These are phyloP conservation scores for Metarhizium brunneum DNA, from an alignment of 2,329 filamentous ascomycete genomes.

Conservation along the genomic window DNA sequence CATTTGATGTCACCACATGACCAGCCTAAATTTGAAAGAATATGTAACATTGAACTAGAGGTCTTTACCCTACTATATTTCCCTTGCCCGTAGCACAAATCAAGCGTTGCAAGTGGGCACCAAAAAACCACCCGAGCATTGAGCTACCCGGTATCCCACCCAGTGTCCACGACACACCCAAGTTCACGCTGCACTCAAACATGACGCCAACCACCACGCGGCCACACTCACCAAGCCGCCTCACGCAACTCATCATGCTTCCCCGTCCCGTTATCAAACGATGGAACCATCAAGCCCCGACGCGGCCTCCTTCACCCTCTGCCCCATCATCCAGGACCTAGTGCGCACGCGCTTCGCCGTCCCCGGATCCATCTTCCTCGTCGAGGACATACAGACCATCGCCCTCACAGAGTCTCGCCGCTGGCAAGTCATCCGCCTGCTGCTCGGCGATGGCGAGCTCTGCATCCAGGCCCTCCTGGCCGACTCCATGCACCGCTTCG, in stretches of 20 bases:
- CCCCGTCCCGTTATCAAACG: neutral
- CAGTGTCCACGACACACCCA: too few species aligned
- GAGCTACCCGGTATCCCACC: too few species aligned
- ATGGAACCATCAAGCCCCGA: slow-evolving; percentile 8
- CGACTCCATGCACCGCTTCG: slow-evolving; percentile 36
- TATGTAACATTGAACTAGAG: too few species aligned
- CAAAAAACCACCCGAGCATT: too few species aligned
- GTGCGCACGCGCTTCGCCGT: slow-evolving; percentile 38
- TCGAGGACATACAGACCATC: slow-evolving; percentile 33
- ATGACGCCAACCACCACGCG: too few species aligned
- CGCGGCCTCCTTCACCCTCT: slow-evolving; percentile 18
- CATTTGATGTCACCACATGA: too few species aligned
- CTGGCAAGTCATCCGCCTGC: slow-evolving; percentile 36
- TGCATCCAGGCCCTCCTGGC: slow-evolving; percentile 44
- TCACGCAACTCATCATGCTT: neutral
- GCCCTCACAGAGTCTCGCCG: slow-evolving; percentile 24
- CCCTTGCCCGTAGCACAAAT: too few species aligned
- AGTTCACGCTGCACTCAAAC: too few species aligned
- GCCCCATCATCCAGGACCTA: slow-evolving; percentile 37
- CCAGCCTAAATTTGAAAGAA: too few species aligned
- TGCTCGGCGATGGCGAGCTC: slow-evolving; percentile 43
- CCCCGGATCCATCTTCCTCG: slow-evolving; percentile 38
- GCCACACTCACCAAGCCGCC: neutral
- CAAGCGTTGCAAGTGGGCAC: too few species aligned
- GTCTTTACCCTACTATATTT: too few species aligned